Conservation (phyloP, 257 asterid genomes). For the Catharanthus roseus region DNA sequence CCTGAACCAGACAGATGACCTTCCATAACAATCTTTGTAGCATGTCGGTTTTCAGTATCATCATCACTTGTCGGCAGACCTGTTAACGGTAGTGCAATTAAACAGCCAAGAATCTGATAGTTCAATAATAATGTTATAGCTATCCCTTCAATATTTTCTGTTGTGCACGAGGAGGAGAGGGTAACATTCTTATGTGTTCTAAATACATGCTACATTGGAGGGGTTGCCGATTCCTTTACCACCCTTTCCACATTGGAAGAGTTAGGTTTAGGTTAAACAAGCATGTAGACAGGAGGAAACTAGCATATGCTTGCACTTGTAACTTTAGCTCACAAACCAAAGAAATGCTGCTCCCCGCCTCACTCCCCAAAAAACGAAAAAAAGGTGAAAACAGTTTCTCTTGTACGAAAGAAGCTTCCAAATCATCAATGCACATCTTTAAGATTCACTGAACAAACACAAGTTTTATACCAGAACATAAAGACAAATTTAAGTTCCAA, state of each 20-base stretch:
- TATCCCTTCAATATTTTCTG: background rate
- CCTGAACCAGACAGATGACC: conserved; percentile 28
- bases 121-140: background rate
- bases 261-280: background rate
- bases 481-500: conserved; percentile 2
- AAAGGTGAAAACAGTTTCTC: background rate
- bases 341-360: background rate
- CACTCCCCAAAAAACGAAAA: background rate
- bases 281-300: background rate
- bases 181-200: no score
- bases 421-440: conserved; percentile 1
- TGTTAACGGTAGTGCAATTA: conserved; percentile 22
- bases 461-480: background rate
- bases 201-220: no score
- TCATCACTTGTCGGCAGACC: conserved; percentile 75
- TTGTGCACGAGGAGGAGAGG: background rate
- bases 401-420: background rate
- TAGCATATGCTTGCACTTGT: background rate
- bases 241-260: background rate
- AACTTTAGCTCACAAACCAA: background rate
- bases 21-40: conserved; percentile 24
- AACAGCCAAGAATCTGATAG: conserved; percentile 2
- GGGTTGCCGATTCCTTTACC: background rate
- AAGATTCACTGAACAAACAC: background rate
- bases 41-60: conserved; percentile 37